Conservation (phyloP, 306 rosid genomes). For the Cucumis melo region DNA sequence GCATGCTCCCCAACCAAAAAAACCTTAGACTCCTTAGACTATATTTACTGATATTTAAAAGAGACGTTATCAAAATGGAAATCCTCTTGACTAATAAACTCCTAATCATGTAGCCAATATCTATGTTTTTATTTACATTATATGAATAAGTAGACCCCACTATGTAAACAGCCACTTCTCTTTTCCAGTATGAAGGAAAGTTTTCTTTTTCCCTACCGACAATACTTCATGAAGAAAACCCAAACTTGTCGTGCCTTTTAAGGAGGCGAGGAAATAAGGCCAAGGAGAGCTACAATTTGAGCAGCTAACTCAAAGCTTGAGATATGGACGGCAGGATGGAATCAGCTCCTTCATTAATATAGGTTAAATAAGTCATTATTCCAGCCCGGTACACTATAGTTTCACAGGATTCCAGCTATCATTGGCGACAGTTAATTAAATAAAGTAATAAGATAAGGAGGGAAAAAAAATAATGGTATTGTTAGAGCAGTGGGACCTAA, state of each 20-base stretch:
- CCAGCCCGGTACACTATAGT: neutral
- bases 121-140: neutral
- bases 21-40: neutral
- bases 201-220: neutral
- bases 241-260: neutral
- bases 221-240: neutral
- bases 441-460: neutral
- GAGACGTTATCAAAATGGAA: neutral
- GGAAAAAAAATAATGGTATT: neutral
- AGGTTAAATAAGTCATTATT: neutral
- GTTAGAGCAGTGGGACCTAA: neutral
- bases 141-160: neutral
- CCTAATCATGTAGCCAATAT: neutral
- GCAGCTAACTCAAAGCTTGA: neutral
- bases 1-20: too few relatives aligned
- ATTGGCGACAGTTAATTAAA: neutral
- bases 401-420: neutral
- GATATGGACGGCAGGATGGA: neutral
- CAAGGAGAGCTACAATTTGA: neutral
- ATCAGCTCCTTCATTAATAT: neutral
- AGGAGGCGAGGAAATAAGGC: neutral
- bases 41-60: neutral
- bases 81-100: neutral
- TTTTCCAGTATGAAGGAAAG: neutral
- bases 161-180: neutral